Percentiles rank a stretch among this genome's conserved stretches.
Evolutionary conservation across 192 early-diverging fungal species (phyloP).

Genomic region (Coemansia sp.): DNA sequence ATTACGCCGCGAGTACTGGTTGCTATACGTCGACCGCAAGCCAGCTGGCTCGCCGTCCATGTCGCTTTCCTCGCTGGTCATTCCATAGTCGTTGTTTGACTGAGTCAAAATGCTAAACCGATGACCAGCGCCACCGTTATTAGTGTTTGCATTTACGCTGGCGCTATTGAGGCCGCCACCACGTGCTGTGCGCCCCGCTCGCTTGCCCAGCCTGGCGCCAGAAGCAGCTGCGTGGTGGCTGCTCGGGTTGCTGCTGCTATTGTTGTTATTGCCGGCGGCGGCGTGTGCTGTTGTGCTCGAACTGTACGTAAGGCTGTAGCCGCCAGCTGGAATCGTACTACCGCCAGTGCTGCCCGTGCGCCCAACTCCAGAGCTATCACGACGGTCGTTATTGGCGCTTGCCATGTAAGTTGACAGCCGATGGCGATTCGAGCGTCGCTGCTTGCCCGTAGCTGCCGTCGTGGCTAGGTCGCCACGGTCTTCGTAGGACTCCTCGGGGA

Average conservation of each 20-base stretch:
- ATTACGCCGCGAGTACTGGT: slow-evolving; percentile 52
- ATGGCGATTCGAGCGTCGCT: slow-evolving; percentile 43
- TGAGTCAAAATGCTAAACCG: slow-evolving; percentile 55
- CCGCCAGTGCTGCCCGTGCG: slow-evolving; percentile 17
- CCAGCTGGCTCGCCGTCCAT: slow-evolving; percentile 50
- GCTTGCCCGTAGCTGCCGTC: slow-evolving; percentile 16
- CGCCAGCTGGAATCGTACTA: slow-evolving; percentile 25
- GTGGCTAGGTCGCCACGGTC: slow-evolving; percentile 25
- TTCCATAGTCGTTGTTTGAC: slow-evolving; percentile 48
- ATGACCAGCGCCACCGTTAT: slow-evolving; percentile 28
- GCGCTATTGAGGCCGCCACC: slow-evolving; percentile 6
- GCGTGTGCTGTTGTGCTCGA: slow-evolving; percentile 30
- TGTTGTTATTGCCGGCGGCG: slow-evolving; percentile 10
- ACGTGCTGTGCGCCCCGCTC: slow-evolving; percentile 4
- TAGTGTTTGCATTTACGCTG: slow-evolving; percentile 29
- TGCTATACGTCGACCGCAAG: slow-evolving; percentile 44
- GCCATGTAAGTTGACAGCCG: slow-evolving; percentile 48
- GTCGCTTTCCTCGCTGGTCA: slow-evolving; percentile 53
- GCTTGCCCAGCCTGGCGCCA: slow-evolving; percentile 4
- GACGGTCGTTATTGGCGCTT: slow-evolving; percentile 25
- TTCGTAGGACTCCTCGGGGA: slow-evolving; percentile 46
- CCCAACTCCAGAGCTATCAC: slow-evolving; percentile 37
- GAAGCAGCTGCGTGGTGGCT: not conserved
- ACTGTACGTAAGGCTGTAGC: slow-evolving; percentile 30
- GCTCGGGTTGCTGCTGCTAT: not conserved